Base-by-base conservation (phyloP, 306 rosid genomes). In the Castanea mollissima region DNA sequence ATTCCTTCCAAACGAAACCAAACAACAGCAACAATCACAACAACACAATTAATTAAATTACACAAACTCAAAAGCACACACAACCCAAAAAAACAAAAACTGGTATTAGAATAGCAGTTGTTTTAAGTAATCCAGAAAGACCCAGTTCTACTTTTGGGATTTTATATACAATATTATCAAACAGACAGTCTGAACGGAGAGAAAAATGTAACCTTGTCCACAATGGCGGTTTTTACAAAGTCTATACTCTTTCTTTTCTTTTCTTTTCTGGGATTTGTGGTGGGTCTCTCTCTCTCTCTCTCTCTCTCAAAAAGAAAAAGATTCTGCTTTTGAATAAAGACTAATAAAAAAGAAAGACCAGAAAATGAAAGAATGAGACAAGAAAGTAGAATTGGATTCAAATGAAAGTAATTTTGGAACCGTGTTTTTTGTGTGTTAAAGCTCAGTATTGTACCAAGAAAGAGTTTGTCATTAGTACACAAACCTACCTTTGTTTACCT, bases 161-260 rank as follows among this genome's bases (percentile, higher is more conserved):
- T 67, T 19, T 67, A 67, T 35, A 49, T 49, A 12, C 54, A 49
- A 49, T 49, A 49, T 49, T 49, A 3, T 49, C 54, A 49, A 49
- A 49, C 54, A 49, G 76, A 65, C 6, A 1, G 69, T 63, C 76
- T 79, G 71, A 85, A 81, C 79, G 81, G 86, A 86, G 87, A 76
- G 85, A 82, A 85, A 84, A 90, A 83, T 82, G 83, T 62, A 85
- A 89, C 94, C 90, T 89, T 84, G 96, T 89, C 79, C 81, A 80
- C 92, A 91, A 89, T 91, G 97, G 83, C 96, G 94, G 77, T 76
- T 74, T 75, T 70, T 78, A 71, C 88, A 74, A 81, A 82, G 79
- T 68, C 41, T 71, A 21, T 9, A 59, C 76, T 76, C 41, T 75
- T 70, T 41, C 6, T 18, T 6, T 15, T 55, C 2, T 32, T 78